Evolutionary conservation across 2,329 filamentous ascomycete species (phyloP), one percentile per base, ranked within the genome.

Genomic region (Aspergillus quadrilineatus): DNA sequence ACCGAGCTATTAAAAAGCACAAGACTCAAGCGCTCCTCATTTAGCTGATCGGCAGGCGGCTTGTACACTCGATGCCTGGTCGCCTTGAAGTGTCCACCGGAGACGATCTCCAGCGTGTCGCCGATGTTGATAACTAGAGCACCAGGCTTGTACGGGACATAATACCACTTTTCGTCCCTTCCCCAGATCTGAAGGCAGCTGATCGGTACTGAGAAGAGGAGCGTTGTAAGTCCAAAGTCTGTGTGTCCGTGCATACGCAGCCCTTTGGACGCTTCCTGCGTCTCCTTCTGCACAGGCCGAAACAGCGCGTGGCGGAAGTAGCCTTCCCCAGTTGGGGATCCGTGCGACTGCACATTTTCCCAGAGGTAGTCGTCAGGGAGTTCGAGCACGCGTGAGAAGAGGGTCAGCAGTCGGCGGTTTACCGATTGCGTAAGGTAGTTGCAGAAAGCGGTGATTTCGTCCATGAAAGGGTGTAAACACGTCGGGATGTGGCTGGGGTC

Each of bases 111-210:
- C 28, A 78, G 64, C 1, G 73, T 75, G 42, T 79, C 76, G 4
- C 77, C 78, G 6, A 80, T 76, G 48, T 82, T 82, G 46, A 80
- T 74, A 4, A 81, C 77, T n/a, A 81, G 72, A 1, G 77, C 78
- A 12, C 77, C 76, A 4, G 75, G 73, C 41, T 77, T 73, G 57
- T 66, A 70, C 8, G 61, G 66, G 0, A 80, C 79, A 15, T 77
- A 76, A 42, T 79, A 75, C 79, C 79, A 82, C 54, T 77, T 61
- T 26, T 78, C 74, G 29, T 75, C 67, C 3, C 70, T 73, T 51
- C 64, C 75, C 70, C 75, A 78, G 26, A 81, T 76, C 60, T 81
- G 78, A 1, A 81, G 69, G 1, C 75, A 77, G 0, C 77, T 76
- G 14, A 81, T 73, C 2, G 78, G 75, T 15, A 80, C 77, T 2